Evolutionary conservation across 768 basidiomycete genomes (phyloP).

Genomic region (Collybia nuda): DNA sequence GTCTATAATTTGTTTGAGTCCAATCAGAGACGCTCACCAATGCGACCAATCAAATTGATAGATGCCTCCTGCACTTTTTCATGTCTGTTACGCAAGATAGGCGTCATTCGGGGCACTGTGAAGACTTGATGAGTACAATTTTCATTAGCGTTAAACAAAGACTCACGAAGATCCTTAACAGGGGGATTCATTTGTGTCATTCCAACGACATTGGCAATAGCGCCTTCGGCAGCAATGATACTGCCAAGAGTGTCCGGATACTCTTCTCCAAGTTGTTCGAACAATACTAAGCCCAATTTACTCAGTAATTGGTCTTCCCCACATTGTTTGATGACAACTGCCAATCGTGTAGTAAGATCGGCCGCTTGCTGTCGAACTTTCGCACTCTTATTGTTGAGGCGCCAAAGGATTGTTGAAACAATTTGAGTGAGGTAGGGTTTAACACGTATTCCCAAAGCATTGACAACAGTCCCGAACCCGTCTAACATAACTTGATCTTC

Average conservation of each 20-base stretch:
- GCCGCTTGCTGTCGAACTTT: slow-evolving; percentile 99
- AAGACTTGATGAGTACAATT: slow-evolving; percentile 1
- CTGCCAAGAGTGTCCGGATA: slow-evolving; percentile 99
- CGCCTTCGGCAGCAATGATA: slow-evolving; percentile 98
- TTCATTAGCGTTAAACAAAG: not conserved
- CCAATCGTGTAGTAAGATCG: slow-evolving; percentile 94
- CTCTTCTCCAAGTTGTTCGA: slow-evolving; percentile 98
- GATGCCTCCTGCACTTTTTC: slow-evolving; percentile 99
- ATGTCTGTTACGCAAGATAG: slow-evolving; percentile 98
- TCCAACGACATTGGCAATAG: slow-evolving; percentile 98
- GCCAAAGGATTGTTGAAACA: slow-evolving; percentile 98
- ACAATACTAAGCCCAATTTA: slow-evolving; percentile 94
- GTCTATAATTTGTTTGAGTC: not conserved
- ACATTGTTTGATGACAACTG: slow-evolving; percentile 98
- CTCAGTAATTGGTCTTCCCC: slow-evolving; percentile 95
- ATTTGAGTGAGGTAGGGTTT: slow-evolving; percentile 99
- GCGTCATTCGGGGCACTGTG: slow-evolving; percentile 98
- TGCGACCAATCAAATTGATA: slow-evolving; percentile 99
- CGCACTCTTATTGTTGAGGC: slow-evolving; percentile 98
- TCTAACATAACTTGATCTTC: slow-evolving; percentile 99
- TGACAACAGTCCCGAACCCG: slow-evolving; percentile 96
- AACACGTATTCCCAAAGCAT: slow-evolving; percentile 93
- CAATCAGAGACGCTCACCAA: slow-evolving; percentile 46
- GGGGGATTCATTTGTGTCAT: slow-evolving; percentile 99
- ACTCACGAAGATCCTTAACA: slow-evolving; percentile 96